Percentiles rank a stretch among this genome's conserved stretches.
Conservation (phyloP, 148 eudicot genomes). For the Amaranthus cruentus region DNA sequence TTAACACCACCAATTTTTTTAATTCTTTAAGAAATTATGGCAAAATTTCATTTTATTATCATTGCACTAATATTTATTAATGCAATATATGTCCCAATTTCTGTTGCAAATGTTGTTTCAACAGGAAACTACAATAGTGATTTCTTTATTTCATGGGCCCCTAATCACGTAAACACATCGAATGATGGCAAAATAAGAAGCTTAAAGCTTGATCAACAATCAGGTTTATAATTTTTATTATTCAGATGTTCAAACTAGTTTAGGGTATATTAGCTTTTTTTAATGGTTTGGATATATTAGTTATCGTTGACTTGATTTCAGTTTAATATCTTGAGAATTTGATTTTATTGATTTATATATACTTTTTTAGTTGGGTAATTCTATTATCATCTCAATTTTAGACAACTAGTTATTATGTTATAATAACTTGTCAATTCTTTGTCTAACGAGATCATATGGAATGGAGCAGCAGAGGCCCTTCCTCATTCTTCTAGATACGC, state of each 20-base stretch:
- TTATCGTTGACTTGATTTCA: no score
- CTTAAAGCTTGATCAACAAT: conserved; percentile 57
- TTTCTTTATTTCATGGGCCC: conserved; percentile 73
- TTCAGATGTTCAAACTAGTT: background rate
- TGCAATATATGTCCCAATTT: conserved; percentile 14
- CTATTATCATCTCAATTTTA: no score
- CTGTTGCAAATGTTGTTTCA: conserved; percentile 56
- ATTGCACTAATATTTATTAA: conserved; percentile 20
- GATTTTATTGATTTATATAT: no score
- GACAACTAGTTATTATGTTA: no score
- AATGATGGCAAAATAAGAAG: conserved; percentile 56
- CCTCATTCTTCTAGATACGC: no score
- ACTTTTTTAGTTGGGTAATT: no score
- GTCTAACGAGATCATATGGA: no score
- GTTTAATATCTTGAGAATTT: no score
- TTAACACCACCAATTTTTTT: background rate
- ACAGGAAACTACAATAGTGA: conserved; percentile 72
- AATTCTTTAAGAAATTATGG: conserved; percentile 4
- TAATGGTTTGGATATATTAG: no score
- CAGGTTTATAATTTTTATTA: conserved; percentile 37
- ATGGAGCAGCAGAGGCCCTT: no score
- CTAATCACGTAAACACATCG: conserved; percentile 75
- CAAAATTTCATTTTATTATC: background rate
- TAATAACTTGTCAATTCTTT: no score
- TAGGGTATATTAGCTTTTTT: no score